Conservation (phyloP, 306 rosid genomes). For the Gillenia trifoliata region DNA sequence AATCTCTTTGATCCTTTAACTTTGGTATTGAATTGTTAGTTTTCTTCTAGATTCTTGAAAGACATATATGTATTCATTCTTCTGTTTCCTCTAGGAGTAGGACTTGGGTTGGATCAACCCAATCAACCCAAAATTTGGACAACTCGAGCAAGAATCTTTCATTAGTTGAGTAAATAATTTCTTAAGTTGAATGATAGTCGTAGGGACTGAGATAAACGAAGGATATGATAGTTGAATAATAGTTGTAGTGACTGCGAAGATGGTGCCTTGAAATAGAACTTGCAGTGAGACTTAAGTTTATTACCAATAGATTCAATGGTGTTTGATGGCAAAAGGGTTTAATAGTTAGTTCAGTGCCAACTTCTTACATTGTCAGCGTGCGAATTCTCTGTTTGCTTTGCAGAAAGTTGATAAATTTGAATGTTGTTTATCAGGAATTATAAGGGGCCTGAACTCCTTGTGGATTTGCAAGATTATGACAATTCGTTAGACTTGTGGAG, state of each 20-base stretch:
- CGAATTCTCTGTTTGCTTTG: background rate
- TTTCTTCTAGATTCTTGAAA: background rate
- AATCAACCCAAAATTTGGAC: slow-evolving; percentile 2
- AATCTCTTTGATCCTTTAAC: background rate
- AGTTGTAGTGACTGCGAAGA: background rate
- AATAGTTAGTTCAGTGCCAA: background rate
- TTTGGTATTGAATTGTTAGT: background rate
- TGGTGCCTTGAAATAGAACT: background rate
- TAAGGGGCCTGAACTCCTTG: slow-evolving; percentile 46
- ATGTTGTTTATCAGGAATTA: slow-evolving; percentile 27
- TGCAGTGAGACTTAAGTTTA: background rate
- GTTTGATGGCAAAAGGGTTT: background rate
- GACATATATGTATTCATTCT: background rate
- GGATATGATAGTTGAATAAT: background rate
- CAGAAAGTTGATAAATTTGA: background rate
- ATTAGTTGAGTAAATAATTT: background rate
- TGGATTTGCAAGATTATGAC: slow-evolving; percentile 47
- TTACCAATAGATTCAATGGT: background rate
- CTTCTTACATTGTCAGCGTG: background rate
- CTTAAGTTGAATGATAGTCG: background rate
- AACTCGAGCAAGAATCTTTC: background rate
- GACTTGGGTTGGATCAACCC: slow-evolving; percentile 5
- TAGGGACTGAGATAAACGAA: background rate
- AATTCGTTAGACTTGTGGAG: slow-evolving; percentile 40
- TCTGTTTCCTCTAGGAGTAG: background rate